phyloP scores from a whole-genome alignment of 2,329 filamentous ascomycete genomes.

The Cylindrodendrum hubeiense region DNA sequence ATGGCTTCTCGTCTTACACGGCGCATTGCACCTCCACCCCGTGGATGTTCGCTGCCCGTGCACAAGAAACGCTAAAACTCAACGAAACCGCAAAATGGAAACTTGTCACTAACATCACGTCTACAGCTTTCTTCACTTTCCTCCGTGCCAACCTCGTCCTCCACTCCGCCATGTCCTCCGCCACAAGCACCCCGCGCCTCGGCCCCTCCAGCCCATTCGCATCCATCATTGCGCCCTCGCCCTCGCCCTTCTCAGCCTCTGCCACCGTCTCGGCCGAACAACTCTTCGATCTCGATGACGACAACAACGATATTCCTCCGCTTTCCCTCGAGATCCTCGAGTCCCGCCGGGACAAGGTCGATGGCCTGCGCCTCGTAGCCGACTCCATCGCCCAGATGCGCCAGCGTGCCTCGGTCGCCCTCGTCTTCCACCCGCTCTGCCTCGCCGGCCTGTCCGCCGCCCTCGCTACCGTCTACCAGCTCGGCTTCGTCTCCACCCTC shows the following conservation, averaged over 20 bases:
- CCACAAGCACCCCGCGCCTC: conserved; percentile 74
- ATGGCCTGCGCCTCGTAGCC: conserved; percentile 79
- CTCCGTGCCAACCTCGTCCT: conserved; percentile 84
- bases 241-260: conserved; percentile 67
- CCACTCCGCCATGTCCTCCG: conserved; percentile 71
- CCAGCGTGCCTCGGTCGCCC: conserved; percentile 71
- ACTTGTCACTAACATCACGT: conserved; percentile 30
- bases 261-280: conserved; percentile 63
- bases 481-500: conserved; percentile 57
- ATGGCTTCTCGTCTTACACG: background rate
- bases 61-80: background rate
- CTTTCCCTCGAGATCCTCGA: conserved; percentile 72
- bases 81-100: background rate
- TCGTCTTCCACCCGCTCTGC: conserved; percentile 73
- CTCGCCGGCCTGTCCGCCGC: conserved; percentile 60
- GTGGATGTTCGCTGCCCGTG: background rate
- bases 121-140: conserved; percentile 83
- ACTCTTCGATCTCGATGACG: conserved; percentile 59
- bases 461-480: conserved; percentile 60
- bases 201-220: conserved; percentile 58
- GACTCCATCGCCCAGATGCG: conserved; percentile 88
- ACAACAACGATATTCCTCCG: conserved; percentile 66
- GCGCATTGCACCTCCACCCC: no score
- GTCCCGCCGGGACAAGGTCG: conserved; percentile 69
- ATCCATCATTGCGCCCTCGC: conserved; percentile 60